phyloP scores from a whole-genome alignment of 2,329 filamentous ascomycete genomes.

The Fusarium metavorans region DNA sequence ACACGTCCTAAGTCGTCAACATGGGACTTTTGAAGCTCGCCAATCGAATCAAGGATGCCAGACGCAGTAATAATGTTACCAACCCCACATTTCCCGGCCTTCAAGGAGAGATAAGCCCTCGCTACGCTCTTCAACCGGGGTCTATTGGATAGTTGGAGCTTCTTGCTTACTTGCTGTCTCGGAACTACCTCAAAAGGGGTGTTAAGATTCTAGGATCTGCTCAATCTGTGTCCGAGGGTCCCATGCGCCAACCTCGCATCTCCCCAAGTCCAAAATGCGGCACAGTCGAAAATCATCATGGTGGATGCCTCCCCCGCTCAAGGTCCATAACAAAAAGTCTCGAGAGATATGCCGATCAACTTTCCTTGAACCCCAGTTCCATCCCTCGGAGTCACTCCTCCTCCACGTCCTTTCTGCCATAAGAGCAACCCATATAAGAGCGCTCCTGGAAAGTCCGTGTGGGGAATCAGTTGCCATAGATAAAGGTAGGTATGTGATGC shows the following conservation, averaged over 20 bases:
- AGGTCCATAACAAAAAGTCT: not conserved
- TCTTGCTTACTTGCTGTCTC: not conserved
- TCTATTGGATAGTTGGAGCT: not conserved
- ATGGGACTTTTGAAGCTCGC: not conserved
- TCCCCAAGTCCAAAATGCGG: not conserved
- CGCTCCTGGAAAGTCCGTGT: not conserved
- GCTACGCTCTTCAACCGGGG: not conserved
- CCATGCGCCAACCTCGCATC: not conserved
- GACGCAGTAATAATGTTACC: not conserved
- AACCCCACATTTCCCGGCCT: not conserved
- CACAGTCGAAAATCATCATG: not conserved
- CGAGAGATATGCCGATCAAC: not conserved
- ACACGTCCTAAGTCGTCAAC: not conserved
- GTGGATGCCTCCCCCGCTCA: not conserved
- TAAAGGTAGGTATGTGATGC: not conserved
- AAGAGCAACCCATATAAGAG: constrained; percentile 6
- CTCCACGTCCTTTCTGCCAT: not conserved
- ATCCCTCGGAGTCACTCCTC: not conserved
- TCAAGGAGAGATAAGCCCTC: not conserved
- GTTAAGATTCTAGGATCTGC: not conserved
- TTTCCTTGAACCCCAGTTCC: not conserved
- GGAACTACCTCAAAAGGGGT: not conserved
- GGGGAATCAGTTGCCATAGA: not conserved
- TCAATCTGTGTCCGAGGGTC: not conserved
- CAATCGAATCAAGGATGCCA: not conserved